Evolutionary conservation across 805 yeast genomes (phyloP), one percentile per base, ranked within the genome.

Genomic region (Starmera amethionina): DNA sequence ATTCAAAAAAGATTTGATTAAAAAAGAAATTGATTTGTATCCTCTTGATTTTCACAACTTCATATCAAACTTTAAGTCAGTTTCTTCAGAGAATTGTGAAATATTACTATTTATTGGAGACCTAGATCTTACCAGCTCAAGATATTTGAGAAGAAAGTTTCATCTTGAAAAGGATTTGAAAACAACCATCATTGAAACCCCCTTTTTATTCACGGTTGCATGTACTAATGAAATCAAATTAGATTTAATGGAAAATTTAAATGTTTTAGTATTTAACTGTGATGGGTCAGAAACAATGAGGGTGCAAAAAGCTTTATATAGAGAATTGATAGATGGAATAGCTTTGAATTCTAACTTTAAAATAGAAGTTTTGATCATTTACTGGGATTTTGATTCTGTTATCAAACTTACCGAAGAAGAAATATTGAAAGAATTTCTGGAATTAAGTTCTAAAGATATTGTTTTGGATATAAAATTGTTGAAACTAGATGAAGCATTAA

Each of bases 381-480:
- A 59, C 40, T 66, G 72, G 72, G 68, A 64, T 32, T 54, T 67
- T n/a, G 52, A 60, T 2, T 49, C 54, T 13, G 19, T 38, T 18
- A 47, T 46, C 29, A 46, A 43, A 32, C 42, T 58, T 22, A 52
- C 57, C 30, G 31, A 49, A 4, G 41, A 47, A 18, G 59, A 60
- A 36, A 59, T 63, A n/a, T 42, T 61, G 4, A 54, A 52, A 38
- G 55, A 54, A 28, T 54, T 64, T 33, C 48, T 47, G 15, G 41
- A 58, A 14, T 48, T 57, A 7, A 34, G 59, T 2, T 48, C 48
- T 30, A 54, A 55, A 16, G 46, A 56, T 27, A 57, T 60, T 8
- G 41, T 58, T 7, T 44, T 59, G 11, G 55, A 51, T 28, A 50
- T 64, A 37, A 47, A 50, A 4, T 56, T 60, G 5, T 39, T 52